A percentile compares a stretch with the other conserved stretches of the same genome.
Evolutionary conservation across 202 grass and related monocot genomes (phyloP).

Genomic region (Dendrocalamus latiflorus): DNA sequence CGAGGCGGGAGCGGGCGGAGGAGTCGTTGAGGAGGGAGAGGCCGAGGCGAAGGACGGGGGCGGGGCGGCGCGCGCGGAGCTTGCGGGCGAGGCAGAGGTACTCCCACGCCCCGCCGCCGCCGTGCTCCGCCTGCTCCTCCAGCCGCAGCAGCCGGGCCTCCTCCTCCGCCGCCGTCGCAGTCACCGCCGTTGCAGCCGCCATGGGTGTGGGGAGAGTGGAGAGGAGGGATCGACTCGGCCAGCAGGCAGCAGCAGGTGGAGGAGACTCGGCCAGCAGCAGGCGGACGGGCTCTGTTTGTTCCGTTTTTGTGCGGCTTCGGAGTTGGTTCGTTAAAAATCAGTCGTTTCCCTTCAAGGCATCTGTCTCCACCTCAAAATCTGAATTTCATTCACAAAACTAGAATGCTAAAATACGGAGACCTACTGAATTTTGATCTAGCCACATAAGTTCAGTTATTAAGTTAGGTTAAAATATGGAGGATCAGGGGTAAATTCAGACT

Average conservation of each 20-base stretch:
- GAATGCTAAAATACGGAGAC: no score
- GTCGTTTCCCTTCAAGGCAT: neutral
- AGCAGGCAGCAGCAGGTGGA: neutral
- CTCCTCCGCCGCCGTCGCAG: conserved; percentile 54
- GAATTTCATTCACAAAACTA: no score
- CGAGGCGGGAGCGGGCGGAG: conserved; percentile 69
- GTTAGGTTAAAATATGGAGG: no score
- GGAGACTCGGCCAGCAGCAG: neutral
- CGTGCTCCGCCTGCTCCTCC: conserved; percentile 77
- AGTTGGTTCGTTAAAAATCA: neutral
- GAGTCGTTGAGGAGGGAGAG: conserved; percentile 78
- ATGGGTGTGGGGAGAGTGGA: neutral
- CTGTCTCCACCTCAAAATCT: no score
- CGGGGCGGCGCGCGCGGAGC: conserved; percentile 70
- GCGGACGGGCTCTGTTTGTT: neutral
- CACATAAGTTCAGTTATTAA: no score
- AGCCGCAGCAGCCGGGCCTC: conserved; percentile 57
- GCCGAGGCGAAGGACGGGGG: conserved; percentile 66
- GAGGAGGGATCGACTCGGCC: neutral
- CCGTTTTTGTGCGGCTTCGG: neutral
- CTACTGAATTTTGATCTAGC: no score
- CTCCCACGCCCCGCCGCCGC: conserved; percentile 86
- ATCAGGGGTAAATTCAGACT: no score
- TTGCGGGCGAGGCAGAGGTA: conserved; percentile 84
- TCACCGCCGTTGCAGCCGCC: conserved; percentile 13